A percentile compares a stretch with the other conserved stretches of the same genome.
These are phyloP conservation scores for Leptodermis oblonga DNA, from an alignment of 257 asterid species.

Conservation along the genomic window DNA sequence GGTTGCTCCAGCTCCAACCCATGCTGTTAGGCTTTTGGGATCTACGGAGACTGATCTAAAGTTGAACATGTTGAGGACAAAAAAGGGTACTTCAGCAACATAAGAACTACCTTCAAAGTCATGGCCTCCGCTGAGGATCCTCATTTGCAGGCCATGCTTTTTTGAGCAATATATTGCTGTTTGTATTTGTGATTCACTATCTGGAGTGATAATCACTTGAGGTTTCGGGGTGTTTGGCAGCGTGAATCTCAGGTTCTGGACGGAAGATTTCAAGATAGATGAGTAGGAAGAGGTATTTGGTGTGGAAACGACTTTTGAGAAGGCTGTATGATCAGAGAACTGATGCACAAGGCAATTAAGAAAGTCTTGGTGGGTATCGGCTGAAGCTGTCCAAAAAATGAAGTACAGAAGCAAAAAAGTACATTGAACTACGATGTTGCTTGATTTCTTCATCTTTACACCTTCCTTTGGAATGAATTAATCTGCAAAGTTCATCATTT, in stretches of 20 bases:
- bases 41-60: conserved; percentile 15
- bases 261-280: not conserved
- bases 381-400: not conserved
- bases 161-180: conserved; percentile 18
- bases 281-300: conserved; percentile 11
- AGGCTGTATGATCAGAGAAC: not conserved
- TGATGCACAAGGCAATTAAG: conserved; percentile 11
- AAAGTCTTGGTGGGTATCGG: not conserved
- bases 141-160: conserved; percentile 10
- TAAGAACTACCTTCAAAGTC: conserved; percentile 17
- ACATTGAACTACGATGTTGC: not conserved
- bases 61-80: conserved; percentile 15
- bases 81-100: conserved; percentile 13
- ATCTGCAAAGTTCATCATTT: conserved; percentile 46
- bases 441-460: conserved; percentile 1
- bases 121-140: conserved; percentile 23
- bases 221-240: conserved; percentile 12
- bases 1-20: conserved; percentile 21
- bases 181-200: conserved; percentile 6
- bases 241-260: conserved; percentile 11
- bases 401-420: not conserved
- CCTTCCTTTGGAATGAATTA: conserved; percentile 61
- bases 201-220: conserved; percentile 11
- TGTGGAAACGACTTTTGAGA: conserved; percentile 12
- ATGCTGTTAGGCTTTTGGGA: conserved; percentile 6